Percentiles rank a stretch among this genome's conserved stretches.
These are phyloP conservation scores for Cryptomeria japonica DNA, from an alignment of 75 land plant species.

Conservation along the genomic window DNA sequence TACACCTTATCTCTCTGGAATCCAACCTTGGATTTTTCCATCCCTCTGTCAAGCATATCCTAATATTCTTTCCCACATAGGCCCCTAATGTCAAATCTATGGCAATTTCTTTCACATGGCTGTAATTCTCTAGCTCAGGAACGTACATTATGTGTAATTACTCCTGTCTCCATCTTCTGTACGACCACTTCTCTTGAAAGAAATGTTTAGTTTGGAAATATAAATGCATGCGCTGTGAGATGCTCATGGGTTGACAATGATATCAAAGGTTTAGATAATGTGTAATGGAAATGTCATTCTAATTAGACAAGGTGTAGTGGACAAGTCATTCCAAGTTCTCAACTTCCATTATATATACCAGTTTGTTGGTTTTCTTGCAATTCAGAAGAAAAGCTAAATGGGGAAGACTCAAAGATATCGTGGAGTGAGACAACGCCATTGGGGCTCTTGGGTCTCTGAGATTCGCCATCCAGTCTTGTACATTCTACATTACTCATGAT, in stretches of 20 bases:
- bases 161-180: neutral
- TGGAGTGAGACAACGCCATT: conserved; percentile 62
- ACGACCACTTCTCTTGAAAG: neutral
- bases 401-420: conserved; percentile 39
- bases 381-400: neutral
- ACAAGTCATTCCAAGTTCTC: neutral
- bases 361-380: neutral
- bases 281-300: neutral
- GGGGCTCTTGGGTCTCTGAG: conserved; percentile 82
- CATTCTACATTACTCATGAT: neutral
- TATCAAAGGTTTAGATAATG: neutral
- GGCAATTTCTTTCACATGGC: neutral
- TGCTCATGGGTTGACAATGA: neutral
- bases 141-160: neutral
- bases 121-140: too few relatives aligned
- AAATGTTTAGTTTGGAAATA: neutral
- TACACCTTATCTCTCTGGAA: too few relatives aligned
- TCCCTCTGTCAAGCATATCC: too few relatives aligned
- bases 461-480: conserved; percentile 61
- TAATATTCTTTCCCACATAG: neutral
- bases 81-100: neutral
- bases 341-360: too few relatives aligned
- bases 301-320: neutral
- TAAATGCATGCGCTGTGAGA: neutral
- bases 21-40: too few relatives aligned